Evolutionary conservation across 176 grass and related monocot genomes (phyloP).

Genomic region (Aegilops sharonensis): DNA sequence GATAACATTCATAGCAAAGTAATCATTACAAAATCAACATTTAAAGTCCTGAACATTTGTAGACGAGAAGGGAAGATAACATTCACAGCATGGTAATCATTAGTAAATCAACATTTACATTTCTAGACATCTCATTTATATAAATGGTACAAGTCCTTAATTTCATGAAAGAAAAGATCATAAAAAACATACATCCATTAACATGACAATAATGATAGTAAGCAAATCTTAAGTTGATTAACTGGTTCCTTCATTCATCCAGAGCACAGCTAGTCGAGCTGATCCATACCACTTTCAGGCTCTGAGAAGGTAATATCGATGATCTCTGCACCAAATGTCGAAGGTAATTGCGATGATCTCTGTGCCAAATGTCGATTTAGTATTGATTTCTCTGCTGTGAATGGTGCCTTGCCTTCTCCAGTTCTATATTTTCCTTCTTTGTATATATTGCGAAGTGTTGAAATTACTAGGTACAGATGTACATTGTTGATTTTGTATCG

Average conservation of each 20-base stretch:
- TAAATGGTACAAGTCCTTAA: not conserved
- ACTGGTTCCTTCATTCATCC: not conserved
- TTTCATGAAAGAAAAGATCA: not conserved
- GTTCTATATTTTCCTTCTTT: not conserved
- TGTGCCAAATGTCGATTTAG: not conserved
- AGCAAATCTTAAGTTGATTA: not conserved
- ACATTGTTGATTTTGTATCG: not conserved
- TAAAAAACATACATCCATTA: not conserved
- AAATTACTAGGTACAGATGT: not conserved
- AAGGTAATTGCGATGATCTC: not conserved
- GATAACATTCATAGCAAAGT: not conserved
- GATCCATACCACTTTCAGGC: not conserved
- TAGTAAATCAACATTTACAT: not conserved
- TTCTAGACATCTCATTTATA: not conserved
- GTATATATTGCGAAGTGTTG: not conserved
- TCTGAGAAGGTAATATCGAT: not conserved
- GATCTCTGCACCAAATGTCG: not conserved
- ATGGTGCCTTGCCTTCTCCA: not conserved
- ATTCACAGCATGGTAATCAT: not conserved
- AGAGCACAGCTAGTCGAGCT: not conserved
- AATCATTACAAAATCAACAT: not conserved
- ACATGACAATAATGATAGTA: not conserved
- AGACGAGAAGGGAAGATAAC: not conserved
- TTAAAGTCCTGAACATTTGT: not conserved
- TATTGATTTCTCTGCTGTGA: not conserved